Evolutionary conservation across 1,284 basidiomycete genomes (phyloP).

Genomic region (Pseudozyma sp.): DNA sequence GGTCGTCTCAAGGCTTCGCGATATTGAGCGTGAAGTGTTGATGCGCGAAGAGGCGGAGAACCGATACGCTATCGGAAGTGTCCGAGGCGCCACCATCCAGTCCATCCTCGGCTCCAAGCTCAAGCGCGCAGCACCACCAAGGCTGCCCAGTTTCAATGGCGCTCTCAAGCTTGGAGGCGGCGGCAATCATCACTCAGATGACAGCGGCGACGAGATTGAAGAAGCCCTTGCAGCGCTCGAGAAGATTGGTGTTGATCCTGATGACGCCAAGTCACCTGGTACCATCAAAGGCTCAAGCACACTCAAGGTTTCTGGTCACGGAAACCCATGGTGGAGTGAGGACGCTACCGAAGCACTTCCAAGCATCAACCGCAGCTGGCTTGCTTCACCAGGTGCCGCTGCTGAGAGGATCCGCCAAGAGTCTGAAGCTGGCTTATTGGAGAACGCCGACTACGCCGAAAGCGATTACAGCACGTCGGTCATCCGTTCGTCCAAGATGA

Average conservation of each 20-base stretch:
- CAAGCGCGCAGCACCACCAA: slow-evolving; percentile 72
- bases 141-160: slow-evolving; percentile 86
- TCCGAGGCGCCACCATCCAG: slow-evolving; percentile 56
- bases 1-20: slow-evolving; percentile 79
- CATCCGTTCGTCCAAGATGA: slow-evolving; percentile 56
- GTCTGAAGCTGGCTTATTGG: slow-evolving; percentile 40
- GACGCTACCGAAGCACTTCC: slow-evolving; percentile 46
- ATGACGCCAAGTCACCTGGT: slow-evolving; percentile 28
- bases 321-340: slow-evolving; percentile 66
- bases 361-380: slow-evolving; percentile 57
- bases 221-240: slow-evolving; percentile 61
- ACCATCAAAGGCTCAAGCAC: slow-evolving; percentile 51
- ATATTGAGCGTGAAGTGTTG: slow-evolving; percentile 79
- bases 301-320: slow-evolving; percentile 63
- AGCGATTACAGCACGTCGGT: slow-evolving; percentile 64
- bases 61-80: slow-evolving; percentile 78
- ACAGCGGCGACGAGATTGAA: slow-evolving; percentile 61
- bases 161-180: slow-evolving; percentile 75
- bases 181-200: slow-evolving; percentile 31
- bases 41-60: slow-evolving; percentile 53
- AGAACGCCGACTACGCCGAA: slow-evolving; percentile 47
- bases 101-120: slow-evolving; percentile 55
- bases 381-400: slow-evolving; percentile 43
- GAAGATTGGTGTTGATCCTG: slow-evolving; percentile 53
- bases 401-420: slow-evolving; percentile 43